A percentile compares a stretch with the other conserved stretches of the same genome.
These are phyloP conservation scores for Colletotrichum aenigma DNA, from an alignment of 2,329 filamentous ascomycete genomes.

Conservation along the genomic window DNA sequence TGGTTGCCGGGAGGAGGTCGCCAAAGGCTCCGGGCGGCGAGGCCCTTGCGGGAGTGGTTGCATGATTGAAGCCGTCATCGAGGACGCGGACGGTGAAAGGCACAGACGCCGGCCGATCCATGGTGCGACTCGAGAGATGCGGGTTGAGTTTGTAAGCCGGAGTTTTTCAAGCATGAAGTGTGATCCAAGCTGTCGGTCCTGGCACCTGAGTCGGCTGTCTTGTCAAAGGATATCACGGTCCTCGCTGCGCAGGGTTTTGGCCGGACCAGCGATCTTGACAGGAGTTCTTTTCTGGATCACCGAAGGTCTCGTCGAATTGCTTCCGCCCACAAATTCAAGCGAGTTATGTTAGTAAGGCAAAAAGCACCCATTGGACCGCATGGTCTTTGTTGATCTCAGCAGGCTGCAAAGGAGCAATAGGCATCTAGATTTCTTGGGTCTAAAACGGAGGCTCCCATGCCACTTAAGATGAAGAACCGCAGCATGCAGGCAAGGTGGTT, in stretches of 20 bases:
- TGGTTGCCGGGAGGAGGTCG: slow-evolving; percentile 30
- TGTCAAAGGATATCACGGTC: not conserved
- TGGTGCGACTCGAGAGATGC: not conserved
- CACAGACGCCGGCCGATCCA: slow-evolving; percentile 5
- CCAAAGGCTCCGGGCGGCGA: slow-evolving; percentile 12
- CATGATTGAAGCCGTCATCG: not conserved
- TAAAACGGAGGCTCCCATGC: not conserved
- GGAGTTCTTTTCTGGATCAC: not conserved
- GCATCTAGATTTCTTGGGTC: slow-evolving; percentile 1
- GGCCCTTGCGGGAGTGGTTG: not conserved
- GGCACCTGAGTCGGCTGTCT: not conserved
- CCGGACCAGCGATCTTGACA: not conserved
- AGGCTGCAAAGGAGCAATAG: slow-evolving; percentile 1
- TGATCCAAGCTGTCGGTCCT: not conserved
- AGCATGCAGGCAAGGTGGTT: not conserved
- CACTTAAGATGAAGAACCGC: not conserved
- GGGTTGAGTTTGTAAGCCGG: not conserved
- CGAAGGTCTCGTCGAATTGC: not conserved
- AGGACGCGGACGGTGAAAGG: slow-evolving; percentile 16
- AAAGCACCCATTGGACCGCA: not conserved
- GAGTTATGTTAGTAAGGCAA: not conserved
- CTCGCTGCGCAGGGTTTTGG: not conserved
- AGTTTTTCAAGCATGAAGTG: not conserved
- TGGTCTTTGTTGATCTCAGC: not conserved
- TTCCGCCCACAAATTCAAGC: not conserved